These are phyloP conservation scores for Massarina eburnea DNA, from an alignment of 2,329 filamentous ascomycete genomes.

Conservation along the genomic window DNA sequence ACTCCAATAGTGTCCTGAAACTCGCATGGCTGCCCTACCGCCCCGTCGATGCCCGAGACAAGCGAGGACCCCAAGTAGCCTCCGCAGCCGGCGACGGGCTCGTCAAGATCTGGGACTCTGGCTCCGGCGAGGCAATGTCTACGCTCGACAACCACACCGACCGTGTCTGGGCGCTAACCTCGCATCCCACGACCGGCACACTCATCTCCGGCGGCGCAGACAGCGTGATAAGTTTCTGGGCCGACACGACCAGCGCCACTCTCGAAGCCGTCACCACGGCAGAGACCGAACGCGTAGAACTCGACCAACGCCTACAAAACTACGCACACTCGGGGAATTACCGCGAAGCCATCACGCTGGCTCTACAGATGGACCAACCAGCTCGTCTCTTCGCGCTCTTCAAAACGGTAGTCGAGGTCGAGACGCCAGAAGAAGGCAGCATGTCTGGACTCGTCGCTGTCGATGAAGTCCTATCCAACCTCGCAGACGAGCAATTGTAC, in stretches of 20 bases:
- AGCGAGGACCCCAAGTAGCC: constrained; percentile 70
- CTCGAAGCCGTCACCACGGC: constrained; percentile 72
- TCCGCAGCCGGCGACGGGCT: constrained; percentile 92
- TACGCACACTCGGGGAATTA: constrained; percentile 87
- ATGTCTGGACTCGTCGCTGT: constrained; percentile 67
- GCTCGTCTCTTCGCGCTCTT: constrained; percentile 83
- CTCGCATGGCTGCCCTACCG: constrained; percentile 76
- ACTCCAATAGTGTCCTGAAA: constrained; percentile 93
- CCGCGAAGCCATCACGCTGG: constrained; percentile 87
- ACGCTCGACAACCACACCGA: constrained; percentile 98
- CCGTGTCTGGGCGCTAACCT: constrained; percentile 85
- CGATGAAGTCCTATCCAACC: constrained; percentile 76
- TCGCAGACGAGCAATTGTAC: constrained; percentile 86
- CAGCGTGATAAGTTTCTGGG: constrained; percentile 93
- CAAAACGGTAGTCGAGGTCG: constrained; percentile 71
- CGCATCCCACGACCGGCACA: constrained; percentile 63
- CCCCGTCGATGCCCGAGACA: constrained; percentile 45
- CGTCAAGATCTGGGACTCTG: constrained; percentile 94
- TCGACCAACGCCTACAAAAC: constrained; percentile 92
- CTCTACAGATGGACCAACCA: constrained; percentile 91
- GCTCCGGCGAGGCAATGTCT: constrained; percentile 78
- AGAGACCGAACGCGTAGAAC: constrained; percentile 79
- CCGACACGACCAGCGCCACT: constrained; percentile 82
- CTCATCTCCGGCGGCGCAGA: constrained; percentile 91
- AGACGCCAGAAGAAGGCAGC: constrained; percentile 62